Base-by-base conservation (phyloP, 2,329 filamentous ascomycete genomes). In the Ascochyta koolunga region DNA sequence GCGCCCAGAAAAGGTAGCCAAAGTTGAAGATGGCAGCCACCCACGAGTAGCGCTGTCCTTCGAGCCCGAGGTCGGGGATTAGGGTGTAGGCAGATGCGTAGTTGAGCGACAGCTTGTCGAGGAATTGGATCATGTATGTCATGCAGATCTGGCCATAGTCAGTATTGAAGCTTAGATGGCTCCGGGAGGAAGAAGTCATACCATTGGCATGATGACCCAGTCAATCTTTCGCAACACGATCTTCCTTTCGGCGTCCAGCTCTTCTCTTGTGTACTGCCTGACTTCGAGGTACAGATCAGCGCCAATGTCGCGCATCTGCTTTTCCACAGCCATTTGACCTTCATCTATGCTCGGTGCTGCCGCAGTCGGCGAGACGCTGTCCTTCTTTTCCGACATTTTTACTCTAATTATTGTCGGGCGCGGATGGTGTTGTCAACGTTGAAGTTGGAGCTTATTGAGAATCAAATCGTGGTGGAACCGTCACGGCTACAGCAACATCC, bases 111-210 rank as follows among this genome's bases (percentile, higher is more conserved):
- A 76, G 65, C 50, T 77, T 76, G 59, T 76, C 77, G 22, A 81
- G 71, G 55, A 79, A 81, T 60, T 80, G 79, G 29, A 80, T 78
- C 16, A 71, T 77, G 61, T 80, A 80, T 7, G 77, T 78, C 31
- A 72, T 69, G 49, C 68, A 73, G 13, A 75, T 74, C 72, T 75
- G 25, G 3, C 16, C 15, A 15, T 37, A 3, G 29, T 54, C 13
- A 54, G 51, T 29, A 8, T 10, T 24, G 19, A 4, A 37, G 16
- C 35, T 19, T 21, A 13, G 16, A 37, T 19, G 35, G n/a, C 2
- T 11, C 25, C 31, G 11, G 18, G 9, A 19, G 18, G 5, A 11
- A n/a, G 13, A 19, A 33, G 51, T 21, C 3, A 27, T 61, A 79
- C 77, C 61, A 80, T 78, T 7, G 78, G 78, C 72, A 80, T 74